phyloP scores from a whole-genome alignment of 257 asterid species.

The Catharanthus roseus region DNA sequence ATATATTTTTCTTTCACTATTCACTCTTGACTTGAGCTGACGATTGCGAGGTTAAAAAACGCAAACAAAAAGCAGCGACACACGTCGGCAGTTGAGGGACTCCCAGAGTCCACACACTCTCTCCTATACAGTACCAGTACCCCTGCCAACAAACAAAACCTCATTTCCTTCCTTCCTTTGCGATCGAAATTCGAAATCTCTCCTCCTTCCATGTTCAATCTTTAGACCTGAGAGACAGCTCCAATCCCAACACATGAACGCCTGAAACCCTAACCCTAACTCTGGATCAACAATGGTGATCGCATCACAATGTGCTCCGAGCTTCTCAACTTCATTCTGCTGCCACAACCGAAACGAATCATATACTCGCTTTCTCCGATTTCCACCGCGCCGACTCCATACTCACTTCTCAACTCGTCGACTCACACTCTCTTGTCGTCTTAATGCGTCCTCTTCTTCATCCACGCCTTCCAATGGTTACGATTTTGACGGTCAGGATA shows the following conservation, averaged over 20 bases:
- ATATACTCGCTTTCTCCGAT: constrained; percentile 22
- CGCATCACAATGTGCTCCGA: constrained; percentile 61
- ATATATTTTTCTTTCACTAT: no score
- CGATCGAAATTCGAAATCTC: neutral
- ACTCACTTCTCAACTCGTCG: constrained; percentile 17
- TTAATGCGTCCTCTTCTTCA: constrained; percentile 30
- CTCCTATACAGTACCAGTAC: no score
- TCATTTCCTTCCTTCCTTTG: neutral
- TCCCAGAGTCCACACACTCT: neutral
- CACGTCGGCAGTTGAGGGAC: neutral
- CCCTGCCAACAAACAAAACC: no score
- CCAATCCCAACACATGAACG: neutral
- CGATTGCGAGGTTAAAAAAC: neutral
- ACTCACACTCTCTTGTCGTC: constrained; percentile 27
- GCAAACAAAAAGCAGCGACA: neutral
- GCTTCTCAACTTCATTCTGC: constrained; percentile 36
- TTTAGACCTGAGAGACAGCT: constrained; percentile 6
- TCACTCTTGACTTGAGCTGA: no score
- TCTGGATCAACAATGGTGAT: constrained; percentile 46
- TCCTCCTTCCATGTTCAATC: constrained; percentile 20
- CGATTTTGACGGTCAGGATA: constrained; percentile 34
- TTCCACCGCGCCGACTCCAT: constrained; percentile 20
- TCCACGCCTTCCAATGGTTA: constrained; percentile 24
- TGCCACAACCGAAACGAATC: constrained; percentile 26
- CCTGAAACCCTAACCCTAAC: constrained; percentile 15